Evolutionary conservation across 2,329 filamentous ascomycete genomes (phyloP), one percentile per base, ranked within the genome.

Genomic region (Colletotrichum godetiae): DNA sequence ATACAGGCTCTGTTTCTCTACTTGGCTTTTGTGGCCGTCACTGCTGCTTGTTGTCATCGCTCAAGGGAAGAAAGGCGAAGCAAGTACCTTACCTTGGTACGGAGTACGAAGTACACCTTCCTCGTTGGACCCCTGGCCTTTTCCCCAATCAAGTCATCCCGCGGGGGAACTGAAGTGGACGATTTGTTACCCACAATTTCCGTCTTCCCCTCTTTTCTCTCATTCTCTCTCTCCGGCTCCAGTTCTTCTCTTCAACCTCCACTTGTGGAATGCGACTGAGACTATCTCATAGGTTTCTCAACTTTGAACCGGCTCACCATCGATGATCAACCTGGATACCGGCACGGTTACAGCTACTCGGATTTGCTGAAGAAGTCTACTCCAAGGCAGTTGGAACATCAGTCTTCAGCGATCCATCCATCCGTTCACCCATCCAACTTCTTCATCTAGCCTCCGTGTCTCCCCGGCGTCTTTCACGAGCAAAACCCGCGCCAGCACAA

Each of bases 171-270:
- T 55, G 37, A 42, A 19, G 24, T 27, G 22, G 33, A 42, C 37
- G n/a, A 67, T 15, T 60, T 49, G 49, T n/a, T 67, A 58, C 22
- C 69, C 52, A 31, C 69, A 15, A 58, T 68, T 53, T 52, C 22
- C 64, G 52, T 19, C 65, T 63, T 68, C 69, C 69, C 69, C 69
- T 72, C 65, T 72, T 72, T 72, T 64, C 53, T 72, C 24, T 63
- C 52, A 49, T 37, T 29, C 31, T 49, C 49, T 15, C 46, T 19
- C 46, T 57, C 27, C 42, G 42, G 42, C 24, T 19, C 37, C 37
- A 19, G 37, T 67, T 55, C 56, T 61, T 33, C 15, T 31, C 35
- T 31, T 37, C 22, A 42, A 31, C 59, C 5, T n/a, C 15, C 24
- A 49, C 29, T 27, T 24, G 19, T 33, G 31, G 29, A 35, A 59